Base-by-base conservation (phyloP, 768 basidiomycete species). In the Termitomyces heimii region DNA sequence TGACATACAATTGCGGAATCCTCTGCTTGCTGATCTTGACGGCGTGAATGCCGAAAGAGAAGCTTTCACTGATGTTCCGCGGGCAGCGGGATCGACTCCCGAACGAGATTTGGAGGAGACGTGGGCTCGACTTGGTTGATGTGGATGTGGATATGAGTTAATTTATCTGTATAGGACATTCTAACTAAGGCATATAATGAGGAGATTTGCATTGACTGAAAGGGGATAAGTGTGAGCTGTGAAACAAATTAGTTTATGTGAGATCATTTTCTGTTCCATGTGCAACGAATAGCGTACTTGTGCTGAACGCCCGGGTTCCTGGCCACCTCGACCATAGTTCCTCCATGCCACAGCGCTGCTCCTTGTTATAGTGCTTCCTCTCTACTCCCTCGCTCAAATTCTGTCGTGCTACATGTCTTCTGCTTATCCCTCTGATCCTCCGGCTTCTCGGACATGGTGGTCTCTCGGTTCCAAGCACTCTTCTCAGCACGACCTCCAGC, bases 21-120 rank as follows among this genome's bases (percentile, higher is more conserved):
- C 80, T 28, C 76, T 86, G 31, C 65, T 91, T 42, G 91, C 89
- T 68, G 89, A 91, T 62, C 64, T 73, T 37, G 51, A 63, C 32
- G 64, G 62, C 37, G 52, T 55, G 37, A 62, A 62, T 40, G 58
- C 67, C 42, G 61, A 65, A 50, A 66, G 68, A 32, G 68, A 69
- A 8, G 61, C 75, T 46, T 73, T 77, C 63, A 73, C 79, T 7
- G 78, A 80, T 52, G 86, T 86, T 84, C 86, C 87, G 4, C 79
- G 74, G 34, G 84, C 81, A 14, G 82, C 68, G 20, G 77, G 82
- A 64, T 81, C 78, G 8, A 65, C 70, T n/a, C 72, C 70, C 50
- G 81, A 86, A 24, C 74, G 85, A 44, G 88, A 90, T 61, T 69
- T 71, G 5, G 82, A 84, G 64, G 89, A 91, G 62, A 75, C 86